phyloP scores from a whole-genome alignment of 768 basidiomycete genomes.

The Panaeolus cyanescens region DNA sequence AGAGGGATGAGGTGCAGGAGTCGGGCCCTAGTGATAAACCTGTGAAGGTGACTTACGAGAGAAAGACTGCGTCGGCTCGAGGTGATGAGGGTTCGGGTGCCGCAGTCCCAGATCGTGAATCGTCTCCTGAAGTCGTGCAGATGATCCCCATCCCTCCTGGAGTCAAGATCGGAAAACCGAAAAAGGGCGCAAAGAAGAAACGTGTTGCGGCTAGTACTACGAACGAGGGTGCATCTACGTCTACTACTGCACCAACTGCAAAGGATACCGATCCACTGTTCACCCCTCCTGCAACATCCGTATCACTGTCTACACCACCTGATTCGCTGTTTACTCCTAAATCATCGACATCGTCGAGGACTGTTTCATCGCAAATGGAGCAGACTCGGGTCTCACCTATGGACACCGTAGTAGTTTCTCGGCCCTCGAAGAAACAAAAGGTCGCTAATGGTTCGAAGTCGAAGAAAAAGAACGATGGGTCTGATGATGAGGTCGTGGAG shows the following conservation, averaged over 20 bases:
- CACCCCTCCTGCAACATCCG: no score
- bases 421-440: not conserved
- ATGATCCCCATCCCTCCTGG: not conserved
- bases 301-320: not conserved
- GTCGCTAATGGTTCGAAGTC: not conserved
- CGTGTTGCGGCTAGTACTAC: not conserved
- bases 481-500: not conserved
- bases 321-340: not conserved
- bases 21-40: no score
- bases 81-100: not conserved
- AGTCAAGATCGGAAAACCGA: not conserved
- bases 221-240: not conserved
- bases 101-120: no score
- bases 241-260: not conserved
- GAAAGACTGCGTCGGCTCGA: no score
- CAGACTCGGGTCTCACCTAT: no score
- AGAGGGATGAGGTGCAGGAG: no score
- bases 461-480: not conserved
- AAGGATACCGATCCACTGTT: not conserved
- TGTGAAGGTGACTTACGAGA: no score
- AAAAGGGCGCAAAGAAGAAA: not conserved
- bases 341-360: not conserved
- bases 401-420: no score
- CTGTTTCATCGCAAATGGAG: no score
- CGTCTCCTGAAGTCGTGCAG: not conserved